These are phyloP conservation scores for Moricandia moricandioides DNA, from an alignment of 345 rosid species.

Conservation along the genomic window DNA sequence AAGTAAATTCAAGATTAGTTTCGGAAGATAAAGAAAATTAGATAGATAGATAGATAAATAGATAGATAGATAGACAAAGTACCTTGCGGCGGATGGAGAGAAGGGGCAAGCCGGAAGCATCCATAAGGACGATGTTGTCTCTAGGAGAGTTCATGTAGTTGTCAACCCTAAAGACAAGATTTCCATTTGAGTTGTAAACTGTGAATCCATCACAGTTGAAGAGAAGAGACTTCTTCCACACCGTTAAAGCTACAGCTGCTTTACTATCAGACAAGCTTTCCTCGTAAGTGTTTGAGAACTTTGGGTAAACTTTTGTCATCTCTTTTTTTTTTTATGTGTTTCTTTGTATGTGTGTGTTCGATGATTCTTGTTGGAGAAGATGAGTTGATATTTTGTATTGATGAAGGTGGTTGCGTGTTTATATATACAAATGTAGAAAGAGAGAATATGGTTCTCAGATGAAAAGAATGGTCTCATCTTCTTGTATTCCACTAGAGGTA, in stretches of 20 bases:
- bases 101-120: slow-evolving; percentile 78
- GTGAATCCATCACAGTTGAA: slow-evolving; percentile 97
- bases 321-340: background rate
- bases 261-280: slow-evolving; percentile 12
- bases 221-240: slow-evolving; percentile 91
- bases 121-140: slow-evolving; percentile 86
- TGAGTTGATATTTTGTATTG: slow-evolving; percentile 20
- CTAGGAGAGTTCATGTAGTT: slow-evolving; percentile 62
- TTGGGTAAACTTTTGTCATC: slow-evolving; percentile 83
- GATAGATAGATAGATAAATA: no score
- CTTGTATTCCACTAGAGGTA: slow-evolving; percentile 35
- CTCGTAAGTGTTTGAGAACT: slow-evolving; percentile 23
- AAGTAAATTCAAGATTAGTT: background rate
- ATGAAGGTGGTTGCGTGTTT: slow-evolving; percentile 8
- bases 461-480: slow-evolving; percentile 35
- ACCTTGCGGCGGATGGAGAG: slow-evolving; percentile 98
- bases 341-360: background rate
- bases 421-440: slow-evolving; percentile 27
- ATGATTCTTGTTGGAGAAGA: slow-evolving; percentile 22
- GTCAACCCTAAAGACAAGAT: slow-evolving; percentile 84
- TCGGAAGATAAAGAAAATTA: background rate
- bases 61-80: background rate
- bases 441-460: slow-evolving; percentile 30
- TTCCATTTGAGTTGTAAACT: slow-evolving; percentile 68
- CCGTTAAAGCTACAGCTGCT: slow-evolving; percentile 53